Evolutionary conservation across 2,329 filamentous ascomycete genomes (phyloP), one percentile per base, ranked within the genome.

Genomic region (Fusarium sp.): DNA sequence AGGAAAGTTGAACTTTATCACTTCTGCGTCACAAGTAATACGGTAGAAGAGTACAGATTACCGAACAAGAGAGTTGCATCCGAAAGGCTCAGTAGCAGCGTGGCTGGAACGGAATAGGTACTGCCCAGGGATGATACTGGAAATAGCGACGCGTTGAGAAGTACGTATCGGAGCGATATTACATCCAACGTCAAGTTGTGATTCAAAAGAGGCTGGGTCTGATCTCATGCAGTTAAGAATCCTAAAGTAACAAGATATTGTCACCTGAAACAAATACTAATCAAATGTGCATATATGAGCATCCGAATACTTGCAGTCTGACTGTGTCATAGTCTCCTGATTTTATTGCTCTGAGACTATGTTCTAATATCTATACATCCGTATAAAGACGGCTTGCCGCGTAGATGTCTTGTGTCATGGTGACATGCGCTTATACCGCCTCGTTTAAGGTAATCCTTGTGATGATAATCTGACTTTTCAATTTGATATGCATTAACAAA

Each of bases 381-480:
- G 19, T 19, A 19, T 19, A 19, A 19, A 32, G 12, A 34, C 12
- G 31, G 31, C 13, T 34, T 34, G 12, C 12, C 31, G 31, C 12
- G 7, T 34, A 34, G 31, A 34, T 13, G 31, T 34, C 31, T 34
- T 34, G 5, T 7, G 31, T 31, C 29, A n/a, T 34, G 13, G 31
- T 34, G 31, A 34, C 31, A 34, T n/a, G 31, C 10, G 29, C 8
- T 34, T 6, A 34, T 34, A 34, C 31, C 31, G 31, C 31, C 31
- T 34, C 31, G 31, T 34, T 34, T 34, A 13, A 34, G 13, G 2
- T 12, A 34, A 34, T 25, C 26, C 10, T 25, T 39, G 41, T 29
- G 41, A 53, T 46, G 36, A 35, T 54, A 48, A 41, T 54, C 55
- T 48, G 55, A 43, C 42, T 34, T 19, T 48, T 36, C 41, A 39